Evolutionary conservation across 805 yeast species (phyloP).

Genomic region (Sungouiozyma intestinalis): DNA sequence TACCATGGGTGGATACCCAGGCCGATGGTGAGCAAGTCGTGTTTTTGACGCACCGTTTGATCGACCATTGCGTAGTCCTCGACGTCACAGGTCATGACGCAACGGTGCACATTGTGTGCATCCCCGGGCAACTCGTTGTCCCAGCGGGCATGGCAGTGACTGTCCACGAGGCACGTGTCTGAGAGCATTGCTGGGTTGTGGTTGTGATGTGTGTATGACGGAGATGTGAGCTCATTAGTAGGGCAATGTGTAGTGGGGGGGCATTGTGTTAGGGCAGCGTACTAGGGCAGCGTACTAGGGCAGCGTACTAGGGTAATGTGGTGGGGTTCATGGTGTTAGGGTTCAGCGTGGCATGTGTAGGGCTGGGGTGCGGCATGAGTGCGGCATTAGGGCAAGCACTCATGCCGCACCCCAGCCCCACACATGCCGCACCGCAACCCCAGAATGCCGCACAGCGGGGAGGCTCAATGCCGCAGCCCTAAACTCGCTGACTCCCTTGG

Average conservation of each 20-base stretch:
- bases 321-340: not conserved
- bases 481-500: too few relatives aligned
- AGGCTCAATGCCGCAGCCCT: too few relatives aligned
- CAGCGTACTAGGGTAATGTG: too few relatives aligned
- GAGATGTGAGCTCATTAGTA: too few relatives aligned
- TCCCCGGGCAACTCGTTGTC: slow-evolving; percentile 6
- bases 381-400: not conserved
- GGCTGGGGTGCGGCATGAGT: not conserved
- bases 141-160: slow-evolving; percentile 29
- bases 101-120: slow-evolving; percentile 32
- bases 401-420: too few relatives aligned
- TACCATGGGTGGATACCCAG: slow-evolving; percentile 94
- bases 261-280: too few relatives aligned
- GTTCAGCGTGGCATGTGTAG: not conserved
- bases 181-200: slow-evolving; percentile 1
- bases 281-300: too few relatives aligned
- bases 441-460: too few relatives aligned
- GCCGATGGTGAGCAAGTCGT: slow-evolving; percentile 14
- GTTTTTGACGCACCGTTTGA: not conserved
- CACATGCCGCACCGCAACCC: too few relatives aligned
- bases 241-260: too few relatives aligned
- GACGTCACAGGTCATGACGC: slow-evolving; percentile 41
- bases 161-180: slow-evolving; percentile 18
- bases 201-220: too few relatives aligned
- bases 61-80: slow-evolving; percentile 15